Evolutionary conservation across 2,329 filamentous ascomycete genomes (phyloP), one percentile per base, ranked within the genome.

Genomic region (Fusarium longipes): DNA sequence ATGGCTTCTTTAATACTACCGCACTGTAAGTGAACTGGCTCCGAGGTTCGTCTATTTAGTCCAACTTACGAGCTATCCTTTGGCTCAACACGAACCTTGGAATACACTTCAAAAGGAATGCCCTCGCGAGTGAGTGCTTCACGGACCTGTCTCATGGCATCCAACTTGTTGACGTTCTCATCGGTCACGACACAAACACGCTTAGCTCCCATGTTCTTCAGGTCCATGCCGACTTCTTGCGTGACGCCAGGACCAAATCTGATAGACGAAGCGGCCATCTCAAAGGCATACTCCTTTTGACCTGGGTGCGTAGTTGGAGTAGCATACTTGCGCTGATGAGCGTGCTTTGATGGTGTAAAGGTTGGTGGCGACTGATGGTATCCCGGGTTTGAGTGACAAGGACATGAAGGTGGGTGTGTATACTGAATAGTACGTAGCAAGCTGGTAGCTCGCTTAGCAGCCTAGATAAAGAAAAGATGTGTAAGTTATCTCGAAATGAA

Each of bases 141-240:
- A 8, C 92, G 84, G 6, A 93, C 94, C 79, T 96, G 92, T 79
- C 90, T 89, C 91, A 99, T 96, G 14, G 94, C 93, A 75, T 94
- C 87, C 68, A 99, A 82, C 78, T 91, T 90, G 73, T 88, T 82
- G 17, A 99, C 93, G 25, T 89, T 97, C 51, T 82, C 79, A 76
- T 99, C 96, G 17, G 96, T 99, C 17, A 99, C 93, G 7, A 99
- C 92, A 76, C 93, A 92, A 58, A 99, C 95, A 42, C 89, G 89
- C 82, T 93, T 91, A 8, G 91, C 89, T 15, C 92, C 91, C 84
- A 99, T 86, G 77, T 99, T 98, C 80, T 89, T 91, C 71, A 98
- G 90, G 79, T 99, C 96, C 96, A 98, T 98, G 68, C 96, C 96
- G 20, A 99, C 93, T 79, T 99, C 96, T 78, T 93, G 93, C 24